These are phyloP conservation scores for Cladobotryum protrusum DNA, from an alignment of 2,329 filamentous ascomycete species.

Conservation along the genomic window DNA sequence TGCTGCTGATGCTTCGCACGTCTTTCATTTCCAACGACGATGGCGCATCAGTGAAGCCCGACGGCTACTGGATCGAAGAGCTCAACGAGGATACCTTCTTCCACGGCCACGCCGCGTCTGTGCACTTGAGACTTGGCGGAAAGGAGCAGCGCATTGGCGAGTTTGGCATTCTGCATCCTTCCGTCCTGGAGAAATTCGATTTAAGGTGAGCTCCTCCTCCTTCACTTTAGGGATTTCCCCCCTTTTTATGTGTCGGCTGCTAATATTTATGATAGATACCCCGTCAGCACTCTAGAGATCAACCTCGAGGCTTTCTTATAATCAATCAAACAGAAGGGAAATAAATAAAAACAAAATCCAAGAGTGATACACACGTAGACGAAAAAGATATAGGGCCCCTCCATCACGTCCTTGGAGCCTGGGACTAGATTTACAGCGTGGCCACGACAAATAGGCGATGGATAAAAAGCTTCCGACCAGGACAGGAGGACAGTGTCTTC, in stretches of 20 bases:
- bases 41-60: constrained; percentile 50
- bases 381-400: constrained; percentile 6
- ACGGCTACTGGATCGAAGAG: constrained; percentile 93
- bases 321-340: not conserved
- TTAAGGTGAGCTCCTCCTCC: constrained; percentile 53
- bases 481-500: too few species aligned
- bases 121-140: constrained; percentile 69
- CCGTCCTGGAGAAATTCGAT: constrained; percentile 88
- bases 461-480: too few species aligned
- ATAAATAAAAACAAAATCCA: constrained; percentile 20
- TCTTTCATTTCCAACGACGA: constrained; percentile 74
- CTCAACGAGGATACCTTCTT: constrained; percentile 90
- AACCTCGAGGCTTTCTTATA: constrained; percentile 91
- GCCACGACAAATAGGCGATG: too few species aligned
- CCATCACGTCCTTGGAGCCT: not conserved
- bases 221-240: not conserved
- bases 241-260: not conserved
- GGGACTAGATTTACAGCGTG: too few species aligned
- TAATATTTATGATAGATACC: constrained; percentile 52
- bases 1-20: constrained; percentile 86
- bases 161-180: constrained; percentile 91
- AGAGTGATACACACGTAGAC: not conserved
- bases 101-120: constrained; percentile 77
- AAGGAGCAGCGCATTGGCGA: constrained; percentile 75
- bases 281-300: constrained; percentile 88